phyloP scores from a whole-genome alignment of 768 basidiomycete genomes.

The Pleurotus salmoneostramineus region DNA sequence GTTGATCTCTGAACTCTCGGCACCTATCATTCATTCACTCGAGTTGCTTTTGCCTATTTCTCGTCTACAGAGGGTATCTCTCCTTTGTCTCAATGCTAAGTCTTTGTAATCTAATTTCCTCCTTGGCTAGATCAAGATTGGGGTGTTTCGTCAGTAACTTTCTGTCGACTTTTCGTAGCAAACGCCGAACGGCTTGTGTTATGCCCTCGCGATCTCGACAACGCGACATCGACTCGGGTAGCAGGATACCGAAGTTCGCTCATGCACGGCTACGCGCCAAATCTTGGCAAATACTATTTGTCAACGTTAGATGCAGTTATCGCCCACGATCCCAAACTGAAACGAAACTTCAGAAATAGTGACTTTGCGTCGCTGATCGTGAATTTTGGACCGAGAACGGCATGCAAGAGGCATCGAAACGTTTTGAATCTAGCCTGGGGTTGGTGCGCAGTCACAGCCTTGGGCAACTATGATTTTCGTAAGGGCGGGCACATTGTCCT shows the following conservation, averaged over 20 bases:
- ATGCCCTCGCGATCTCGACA: too few relatives aligned
- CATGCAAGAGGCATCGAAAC: background rate
- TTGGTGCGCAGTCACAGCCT: slow-evolving; percentile 1
- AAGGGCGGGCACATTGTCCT: background rate
- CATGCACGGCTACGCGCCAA: background rate
- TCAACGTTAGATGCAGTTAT: background rate
- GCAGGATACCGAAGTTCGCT: background rate
- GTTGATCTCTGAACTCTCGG: too few relatives aligned
- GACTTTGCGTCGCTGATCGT: background rate
- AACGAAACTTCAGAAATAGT: background rate
- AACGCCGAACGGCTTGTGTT: too few relatives aligned
- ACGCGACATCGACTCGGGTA: background rate
- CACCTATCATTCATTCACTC: too few relatives aligned
- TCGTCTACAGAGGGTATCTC: too few relatives aligned
- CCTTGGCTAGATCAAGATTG: too few relatives aligned
- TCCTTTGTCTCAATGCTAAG: too few relatives aligned
- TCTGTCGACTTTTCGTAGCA: too few relatives aligned
- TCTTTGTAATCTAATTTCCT: too few relatives aligned
- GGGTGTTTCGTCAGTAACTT: too few relatives aligned
- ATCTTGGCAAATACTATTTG: background rate
- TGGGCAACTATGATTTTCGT: background rate
- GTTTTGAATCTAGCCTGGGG: background rate
- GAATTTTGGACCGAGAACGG: slow-evolving; percentile 1
- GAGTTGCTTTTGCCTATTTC: too few relatives aligned
- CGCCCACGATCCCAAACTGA: background rate